phyloP scores from a whole-genome alignment of 1,284 basidiomycete species.

The Tilletia caries region DNA sequence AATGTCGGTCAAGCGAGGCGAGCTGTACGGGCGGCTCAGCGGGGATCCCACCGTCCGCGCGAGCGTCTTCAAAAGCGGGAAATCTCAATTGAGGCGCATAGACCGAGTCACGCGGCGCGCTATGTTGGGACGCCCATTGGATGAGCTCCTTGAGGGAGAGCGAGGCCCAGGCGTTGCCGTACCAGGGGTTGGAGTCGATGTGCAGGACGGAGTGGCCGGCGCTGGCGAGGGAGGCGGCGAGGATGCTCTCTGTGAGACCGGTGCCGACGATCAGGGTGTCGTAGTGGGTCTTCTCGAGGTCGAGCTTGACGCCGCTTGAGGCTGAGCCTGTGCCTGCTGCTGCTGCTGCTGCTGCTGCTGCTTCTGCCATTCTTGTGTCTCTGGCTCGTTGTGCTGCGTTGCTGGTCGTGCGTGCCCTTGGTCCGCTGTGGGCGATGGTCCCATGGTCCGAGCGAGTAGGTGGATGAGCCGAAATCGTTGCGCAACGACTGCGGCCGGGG shows the following conservation, averaged over 20 bases:
- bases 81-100: conserved; percentile 30
- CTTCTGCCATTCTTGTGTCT: conserved; percentile 1
- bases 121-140: conserved; percentile 62
- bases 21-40: conserved; percentile 22
- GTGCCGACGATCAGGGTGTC: conserved; percentile 83
- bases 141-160: conserved; percentile 76
- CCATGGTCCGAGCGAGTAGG: neutral
- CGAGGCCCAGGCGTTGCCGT: conserved; percentile 78
- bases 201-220: conserved; percentile 79
- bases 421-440: no score
- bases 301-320: neutral
- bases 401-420: no score
- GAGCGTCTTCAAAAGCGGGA: conserved; percentile 38
- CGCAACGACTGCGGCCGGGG: neutral
- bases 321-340: neutral
- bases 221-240: conserved; percentile 67
- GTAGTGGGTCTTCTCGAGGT: conserved; percentile 58
- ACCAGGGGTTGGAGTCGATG: conserved; percentile 77
- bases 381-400: no score
- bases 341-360: neutral
- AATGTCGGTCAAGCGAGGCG: conserved; percentile 58
- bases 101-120: conserved; percentile 4
- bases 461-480: neutral
- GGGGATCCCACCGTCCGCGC: conserved; percentile 23
- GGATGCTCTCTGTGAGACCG: conserved; percentile 66